Percentiles rank a stretch among this genome's conserved stretches.
phyloP scores from a whole-genome alignment of 1,284 basidiomycete genomes.

The Microbotryum saponariae region DNA sequence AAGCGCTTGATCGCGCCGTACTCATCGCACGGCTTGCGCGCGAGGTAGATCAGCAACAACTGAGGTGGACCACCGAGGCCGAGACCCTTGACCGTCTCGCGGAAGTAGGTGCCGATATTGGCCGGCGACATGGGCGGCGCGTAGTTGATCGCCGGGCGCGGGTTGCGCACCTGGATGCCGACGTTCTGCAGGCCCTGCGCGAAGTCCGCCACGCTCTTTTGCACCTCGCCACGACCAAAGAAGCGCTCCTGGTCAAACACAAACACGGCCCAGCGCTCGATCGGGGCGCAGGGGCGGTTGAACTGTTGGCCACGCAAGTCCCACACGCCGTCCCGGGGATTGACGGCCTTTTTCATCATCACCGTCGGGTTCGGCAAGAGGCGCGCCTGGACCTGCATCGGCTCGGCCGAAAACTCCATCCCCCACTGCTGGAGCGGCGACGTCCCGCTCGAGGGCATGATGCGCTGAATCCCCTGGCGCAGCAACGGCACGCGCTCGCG shows the following conservation, averaged over 20 bases:
- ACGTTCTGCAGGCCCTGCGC: neutral
- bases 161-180: neutral
- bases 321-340: slow-evolving; percentile 1
- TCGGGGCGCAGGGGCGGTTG: neutral
- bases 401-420: neutral
- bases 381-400: slow-evolving; percentile 11
- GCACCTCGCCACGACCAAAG: slow-evolving; percentile 1
- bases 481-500: slow-evolving; percentile 5
- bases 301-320: slow-evolving; percentile 8
- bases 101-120: slow-evolving; percentile 2
- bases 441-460: slow-evolving; percentile 1
- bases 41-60: slow-evolving; percentile 19
- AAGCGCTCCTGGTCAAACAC: neutral
- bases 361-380: slow-evolving; percentile 7
- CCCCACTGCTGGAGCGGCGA: slow-evolving; percentile 6
- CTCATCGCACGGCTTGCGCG: slow-evolving; percentile 4
- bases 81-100: neutral
- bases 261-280: slow-evolving; percentile 1
- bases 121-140: slow-evolving; percentile 3
- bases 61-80: slow-evolving; percentile 5
- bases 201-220: neutral
- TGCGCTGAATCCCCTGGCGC: neutral
- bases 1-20: slow-evolving; percentile 15
- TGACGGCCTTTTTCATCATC: slow-evolving; percentile 1
- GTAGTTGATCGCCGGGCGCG: slow-evolving; percentile 11